Base-by-base conservation (phyloP, 2,329 filamentous ascomycete genomes). In the Cladosporium sphaerospermum region DNA sequence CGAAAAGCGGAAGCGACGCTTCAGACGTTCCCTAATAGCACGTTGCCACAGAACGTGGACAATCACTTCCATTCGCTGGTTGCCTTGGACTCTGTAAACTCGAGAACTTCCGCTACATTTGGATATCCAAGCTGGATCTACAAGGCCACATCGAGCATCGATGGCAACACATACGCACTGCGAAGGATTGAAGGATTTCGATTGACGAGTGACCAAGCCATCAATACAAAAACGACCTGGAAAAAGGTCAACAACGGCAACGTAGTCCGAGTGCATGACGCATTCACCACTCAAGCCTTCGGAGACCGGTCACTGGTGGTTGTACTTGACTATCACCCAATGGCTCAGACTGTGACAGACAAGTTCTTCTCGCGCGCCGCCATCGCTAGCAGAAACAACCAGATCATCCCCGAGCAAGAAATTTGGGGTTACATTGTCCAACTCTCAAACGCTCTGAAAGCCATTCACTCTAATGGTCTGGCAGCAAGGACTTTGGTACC, bases 341-440 rank as follows among this genome's bases (percentile, higher is more conserved):
- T 93, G 16, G 89, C 92, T 2, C 95, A 93, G 70, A 96, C 92
- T 0, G 78, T 99, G 19, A 82, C 86, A 33, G 92, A 97, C 64
- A 82, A 88, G 62, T 88, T 96, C 64, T 83, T 90, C 61, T 65
- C 72, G 45, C 48, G 63, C 39, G 34, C 57, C 18, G 39, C 52
- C 36, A 42, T 56, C 9, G 46, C 49, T 32, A 54, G 43, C 44
- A 56, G 59, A 45, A 52, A 51, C 13, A 53, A 61, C 54, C 63
- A 62, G 37, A 51, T 65, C 14, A 59, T 57, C 62, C 74, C 18
- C 31, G 92, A 97, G 69, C 81, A 84, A 53, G 78, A 89, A 1
- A 72, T 99, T 1, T 99, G 93, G 93, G 83, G 84, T 42, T 99
- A 97, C 67, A 83, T 96, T 56, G 86, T 91, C 5, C 93, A 99